These are phyloP conservation scores for Gossypium raimondii DNA, from an alignment of 345 rosid species.

Conservation along the genomic window DNA sequence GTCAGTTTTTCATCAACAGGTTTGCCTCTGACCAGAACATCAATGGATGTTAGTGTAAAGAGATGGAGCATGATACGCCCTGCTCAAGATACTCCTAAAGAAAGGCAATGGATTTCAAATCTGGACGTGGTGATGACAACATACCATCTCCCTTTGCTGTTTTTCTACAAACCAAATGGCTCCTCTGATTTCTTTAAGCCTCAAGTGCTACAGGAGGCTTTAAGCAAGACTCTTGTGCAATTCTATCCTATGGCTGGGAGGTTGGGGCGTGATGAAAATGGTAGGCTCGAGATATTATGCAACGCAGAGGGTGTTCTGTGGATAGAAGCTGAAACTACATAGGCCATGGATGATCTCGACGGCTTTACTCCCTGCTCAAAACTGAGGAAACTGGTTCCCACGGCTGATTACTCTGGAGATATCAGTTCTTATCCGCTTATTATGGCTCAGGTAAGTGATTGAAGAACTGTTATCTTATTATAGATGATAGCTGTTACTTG, in stretches of 20 bases:
- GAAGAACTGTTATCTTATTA: background rate
- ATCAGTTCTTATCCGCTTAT: background rate
- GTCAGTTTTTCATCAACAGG: background rate
- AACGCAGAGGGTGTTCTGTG: too few species aligned
- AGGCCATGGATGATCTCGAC: conserved; percentile 19
- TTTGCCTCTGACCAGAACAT: background rate
- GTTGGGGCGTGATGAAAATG: too few species aligned
- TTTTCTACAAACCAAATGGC: background rate
- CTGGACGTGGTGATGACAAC: background rate
- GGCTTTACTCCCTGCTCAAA: conserved; percentile 15
- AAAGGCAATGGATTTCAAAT: background rate
- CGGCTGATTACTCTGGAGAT: background rate
- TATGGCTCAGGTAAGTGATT: background rate
- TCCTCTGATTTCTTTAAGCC: background rate
- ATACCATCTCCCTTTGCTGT: background rate
- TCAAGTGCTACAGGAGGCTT: too few species aligned
- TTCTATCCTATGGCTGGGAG: too few species aligned
- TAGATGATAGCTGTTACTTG: too few species aligned
- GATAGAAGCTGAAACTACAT: background rate
- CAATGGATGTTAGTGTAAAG: background rate
- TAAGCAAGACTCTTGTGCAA: too few species aligned
- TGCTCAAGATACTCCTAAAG: background rate
- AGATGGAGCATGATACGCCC: background rate
- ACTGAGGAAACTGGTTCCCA: background rate
- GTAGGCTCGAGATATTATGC: too few species aligned